Percentiles rank a stretch among this genome's conserved stretches.
Evolutionary conservation across 2,329 filamentous ascomycete genomes (phyloP).

Genomic region (Colletotrichum lindemuthianum): DNA sequence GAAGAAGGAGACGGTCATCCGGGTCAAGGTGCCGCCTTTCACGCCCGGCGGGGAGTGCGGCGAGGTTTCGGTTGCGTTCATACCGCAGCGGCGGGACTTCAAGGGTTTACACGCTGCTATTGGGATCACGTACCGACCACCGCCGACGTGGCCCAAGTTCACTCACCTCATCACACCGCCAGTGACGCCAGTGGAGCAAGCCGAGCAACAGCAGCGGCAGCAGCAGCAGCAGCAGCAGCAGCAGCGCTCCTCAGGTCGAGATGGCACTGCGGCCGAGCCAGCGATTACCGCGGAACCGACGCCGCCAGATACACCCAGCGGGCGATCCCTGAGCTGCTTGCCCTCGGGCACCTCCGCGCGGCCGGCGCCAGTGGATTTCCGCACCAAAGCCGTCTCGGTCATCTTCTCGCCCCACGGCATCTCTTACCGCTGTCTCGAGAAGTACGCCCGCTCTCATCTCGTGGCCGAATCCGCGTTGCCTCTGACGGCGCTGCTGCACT

Average conservation of each 20-base stretch:
- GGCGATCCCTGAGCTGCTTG: conserved; percentile 45
- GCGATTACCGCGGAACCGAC: conserved; percentile 44
- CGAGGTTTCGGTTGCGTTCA: conserved; percentile 76
- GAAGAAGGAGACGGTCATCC: conserved; percentile 47
- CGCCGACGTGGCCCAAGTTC: conserved; percentile 46
- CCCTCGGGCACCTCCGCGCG: conserved; percentile 48
- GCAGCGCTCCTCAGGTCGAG: background rate
- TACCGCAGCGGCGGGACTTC: conserved; percentile 69
- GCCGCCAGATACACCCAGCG: conserved; percentile 48
- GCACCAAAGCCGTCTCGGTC: conserved; percentile 63
- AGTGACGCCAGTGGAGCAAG: conserved; percentile 40
- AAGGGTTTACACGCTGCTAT: conserved; percentile 73
- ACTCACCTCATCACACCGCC: conserved; percentile 27
- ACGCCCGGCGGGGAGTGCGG: conserved; percentile 64
- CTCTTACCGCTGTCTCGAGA: conserved; percentile 60
- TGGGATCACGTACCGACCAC: conserved; percentile 76
- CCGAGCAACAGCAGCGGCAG: conserved; percentile 22
- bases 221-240: conserved; percentile 9
- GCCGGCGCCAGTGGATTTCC: conserved; percentile 42
- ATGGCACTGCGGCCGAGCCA: conserved; percentile 23
- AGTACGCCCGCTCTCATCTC: conserved; percentile 68
- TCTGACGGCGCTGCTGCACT: conserved; percentile 71
- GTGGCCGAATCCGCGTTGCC: conserved; percentile 66
- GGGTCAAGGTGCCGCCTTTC: conserved; percentile 64
- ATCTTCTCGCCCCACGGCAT: conserved; percentile 74